A percentile compares a stretch with the other conserved stretches of the same genome.
Conservation (phyloP, 2,329 filamentous ascomycete genomes). For the Alternaria incomplexa region DNA sequence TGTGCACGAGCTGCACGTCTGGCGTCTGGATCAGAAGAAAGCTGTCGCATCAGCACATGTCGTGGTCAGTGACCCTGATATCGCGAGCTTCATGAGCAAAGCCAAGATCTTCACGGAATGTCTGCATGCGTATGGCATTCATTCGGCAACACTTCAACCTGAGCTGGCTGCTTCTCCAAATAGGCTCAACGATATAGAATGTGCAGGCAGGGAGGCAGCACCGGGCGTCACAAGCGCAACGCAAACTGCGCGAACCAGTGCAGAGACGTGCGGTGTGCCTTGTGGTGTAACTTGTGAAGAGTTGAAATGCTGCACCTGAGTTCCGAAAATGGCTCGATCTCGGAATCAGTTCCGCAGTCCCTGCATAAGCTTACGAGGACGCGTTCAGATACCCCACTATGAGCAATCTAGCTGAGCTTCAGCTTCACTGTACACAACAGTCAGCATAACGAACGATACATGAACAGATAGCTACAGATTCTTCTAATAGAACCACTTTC, state of each 20-base stretch:
- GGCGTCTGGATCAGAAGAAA: constrained; percentile 74
- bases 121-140: constrained; percentile 75
- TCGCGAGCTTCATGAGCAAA: constrained; percentile 65
- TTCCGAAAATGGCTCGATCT: neutral
- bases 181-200: no score
- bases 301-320: constrained; percentile 54
- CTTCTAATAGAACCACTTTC: neutral
- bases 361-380: constrained; percentile 12
- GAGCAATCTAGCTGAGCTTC: neutral
- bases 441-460: neutral
- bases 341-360: constrained; percentile 7
- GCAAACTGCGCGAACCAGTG: constrained; percentile 29
- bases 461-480: neutral
- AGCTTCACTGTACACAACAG: neutral
- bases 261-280: constrained; percentile 57
- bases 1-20: constrained; percentile 76
- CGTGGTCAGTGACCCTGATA: constrained; percentile 63
- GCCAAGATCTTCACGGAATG: constrained; percentile 70
- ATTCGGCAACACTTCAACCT: constrained; percentile 74
- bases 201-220: no score
- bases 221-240: constrained; percentile 15
- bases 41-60: constrained; percentile 73
- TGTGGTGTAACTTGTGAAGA: constrained; percentile 60
- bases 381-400: constrained; percentile 8
- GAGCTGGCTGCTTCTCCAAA: no score